Evolutionary conservation across 2,329 filamentous ascomycete genomes (phyloP), one percentile per base, ranked within the genome.

Genomic region (Raffaelea ambrosiae): DNA sequence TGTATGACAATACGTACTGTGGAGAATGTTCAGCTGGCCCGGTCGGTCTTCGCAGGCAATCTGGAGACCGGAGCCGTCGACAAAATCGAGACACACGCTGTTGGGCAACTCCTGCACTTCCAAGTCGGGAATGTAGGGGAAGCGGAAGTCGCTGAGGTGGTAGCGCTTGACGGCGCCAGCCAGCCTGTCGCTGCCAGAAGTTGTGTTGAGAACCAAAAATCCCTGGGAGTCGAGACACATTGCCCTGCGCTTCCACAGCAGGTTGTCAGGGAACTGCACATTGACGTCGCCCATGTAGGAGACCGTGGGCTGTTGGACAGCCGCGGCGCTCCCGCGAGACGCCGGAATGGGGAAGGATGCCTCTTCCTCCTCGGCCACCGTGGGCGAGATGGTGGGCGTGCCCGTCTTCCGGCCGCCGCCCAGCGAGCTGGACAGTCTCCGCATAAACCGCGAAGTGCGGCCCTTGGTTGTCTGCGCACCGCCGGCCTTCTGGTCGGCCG

Each of bases 221-320:
- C 91, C 93, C 51, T 85, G 76, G 9, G 82, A 80, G 63, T 97
- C 90, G 48, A 98, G 79, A 54, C 84, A 84, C 66, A 96, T 82
- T 59, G 84, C 89, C 51, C 93, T 82, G 47, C 91, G 85, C 70
- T 97, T 98, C 93, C 93, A 98, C 13, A 98, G 75, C 42, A 98
- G 74, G 47, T 88, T 95, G 61, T 97, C 91, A 0, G 93, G 93
- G 62, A 98, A 96, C 63, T 98, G 93, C 11, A 97, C 87, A 58
- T 98, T 97, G 53, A 98, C 84, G 59, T 96, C 88, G 43, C 90
- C 88, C 64, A 95, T 77, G 52, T 84, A 82, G 3, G 87, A 73
- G 22, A 83, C 68, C 43, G 64, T 66, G 16, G 64, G 56, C 51
- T 63, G 56, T n/a, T n/a, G n/a, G n/a, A n/a, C n/a, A 43, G 60